phyloP scores from a whole-genome alignment of 306 rosid genomes.

The Cicer bijugum region DNA sequence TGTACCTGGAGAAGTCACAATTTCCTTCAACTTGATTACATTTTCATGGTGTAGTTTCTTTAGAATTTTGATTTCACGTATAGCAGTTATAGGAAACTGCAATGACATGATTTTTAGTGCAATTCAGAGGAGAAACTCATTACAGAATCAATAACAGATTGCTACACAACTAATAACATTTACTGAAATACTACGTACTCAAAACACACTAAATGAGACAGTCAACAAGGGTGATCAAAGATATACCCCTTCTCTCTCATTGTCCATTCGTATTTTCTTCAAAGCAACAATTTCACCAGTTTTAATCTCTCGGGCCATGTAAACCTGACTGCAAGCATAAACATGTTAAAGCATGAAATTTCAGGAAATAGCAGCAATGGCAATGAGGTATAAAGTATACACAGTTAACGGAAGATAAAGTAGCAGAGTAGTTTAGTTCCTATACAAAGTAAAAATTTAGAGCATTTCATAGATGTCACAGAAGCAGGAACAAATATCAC shows the following conservation, averaged over 20 bases:
- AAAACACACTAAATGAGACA: constrained; percentile 10
- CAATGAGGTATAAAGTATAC: constrained; percentile 2
- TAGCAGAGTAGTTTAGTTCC: constrained; percentile 7
- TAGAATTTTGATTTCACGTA: constrained; percentile 73
- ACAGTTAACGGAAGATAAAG: constrained; percentile 17
- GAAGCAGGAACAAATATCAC: neutral
- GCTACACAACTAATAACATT: neutral
- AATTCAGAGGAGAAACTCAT: constrained; percentile 20
- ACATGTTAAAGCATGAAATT: neutral
- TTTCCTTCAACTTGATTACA: constrained; percentile 71
- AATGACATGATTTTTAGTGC: constrained; percentile 27
- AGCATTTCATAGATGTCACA: constrained; percentile 18
- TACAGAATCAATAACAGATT: constrained; percentile 1
- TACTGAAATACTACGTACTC: constrained; percentile 6
- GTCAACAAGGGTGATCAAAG: neutral
- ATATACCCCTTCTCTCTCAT: constrained; percentile 76
- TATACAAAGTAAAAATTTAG: neutral
- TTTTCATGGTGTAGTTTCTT: constrained; percentile 77
- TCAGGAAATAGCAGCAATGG: constrained; percentile 13
- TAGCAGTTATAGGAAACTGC: constrained; percentile 79
- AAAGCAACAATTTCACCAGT: constrained; percentile 81
- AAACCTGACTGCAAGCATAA: constrained; percentile 67
- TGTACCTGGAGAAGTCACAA: constrained; percentile 70
- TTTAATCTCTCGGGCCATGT: constrained; percentile 67
- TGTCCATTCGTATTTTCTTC: constrained; percentile 77